Percentiles rank a stretch among this genome's conserved stretches.
Evolutionary conservation across 1,284 basidiomycete genomes (phyloP).

Genomic region (Melanopsichium pennsylvanicum): DNA sequence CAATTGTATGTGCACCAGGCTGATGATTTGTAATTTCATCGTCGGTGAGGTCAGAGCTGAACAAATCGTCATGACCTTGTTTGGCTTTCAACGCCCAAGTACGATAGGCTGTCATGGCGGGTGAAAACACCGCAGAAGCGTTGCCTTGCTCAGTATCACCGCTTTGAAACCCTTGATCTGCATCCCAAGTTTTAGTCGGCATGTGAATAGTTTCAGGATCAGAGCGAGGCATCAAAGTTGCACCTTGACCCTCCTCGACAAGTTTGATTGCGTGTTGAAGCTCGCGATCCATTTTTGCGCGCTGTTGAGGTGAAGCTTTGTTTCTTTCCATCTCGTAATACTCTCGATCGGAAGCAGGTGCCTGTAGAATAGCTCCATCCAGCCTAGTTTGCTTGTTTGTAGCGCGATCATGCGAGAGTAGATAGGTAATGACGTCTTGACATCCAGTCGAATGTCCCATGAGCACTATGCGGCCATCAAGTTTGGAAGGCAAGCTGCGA

Average conservation of each 20-base stretch:
- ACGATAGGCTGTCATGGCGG: constrained; percentile 61
- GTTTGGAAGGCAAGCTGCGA: constrained; percentile 5
- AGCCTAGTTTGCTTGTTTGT: constrained; percentile 8
- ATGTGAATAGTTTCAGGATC: background rate
- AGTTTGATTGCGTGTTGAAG: constrained; percentile 22
- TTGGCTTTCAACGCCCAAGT: constrained; percentile 48
- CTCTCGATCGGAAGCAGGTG: constrained; percentile 60
- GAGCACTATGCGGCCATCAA: constrained; percentile 46
- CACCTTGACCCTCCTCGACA: constrained; percentile 10
- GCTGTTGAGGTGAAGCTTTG: background rate
- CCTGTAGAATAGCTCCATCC: constrained; percentile 59
- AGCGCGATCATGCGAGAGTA: constrained; percentile 18
- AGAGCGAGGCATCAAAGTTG: constrained; percentile 23
- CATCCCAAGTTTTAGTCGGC: constrained; percentile 15
- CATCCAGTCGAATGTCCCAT: constrained; percentile 64
- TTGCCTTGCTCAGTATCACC: constrained; percentile 28
- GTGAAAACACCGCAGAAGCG: constrained; percentile 28
- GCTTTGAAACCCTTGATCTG: too few species aligned
- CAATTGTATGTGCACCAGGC: constrained; percentile 14
- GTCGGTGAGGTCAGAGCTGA: constrained; percentile 49
- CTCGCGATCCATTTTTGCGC: constrained; percentile 18
- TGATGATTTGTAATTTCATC: constrained; percentile 15
- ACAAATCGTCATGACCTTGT: constrained; percentile 61
- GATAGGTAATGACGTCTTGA: constrained; percentile 56
- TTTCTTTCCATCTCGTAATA: constrained; percentile 34